phyloP scores from a whole-genome alignment of 345 rosid genomes.

The Arabis hirsuta region DNA sequence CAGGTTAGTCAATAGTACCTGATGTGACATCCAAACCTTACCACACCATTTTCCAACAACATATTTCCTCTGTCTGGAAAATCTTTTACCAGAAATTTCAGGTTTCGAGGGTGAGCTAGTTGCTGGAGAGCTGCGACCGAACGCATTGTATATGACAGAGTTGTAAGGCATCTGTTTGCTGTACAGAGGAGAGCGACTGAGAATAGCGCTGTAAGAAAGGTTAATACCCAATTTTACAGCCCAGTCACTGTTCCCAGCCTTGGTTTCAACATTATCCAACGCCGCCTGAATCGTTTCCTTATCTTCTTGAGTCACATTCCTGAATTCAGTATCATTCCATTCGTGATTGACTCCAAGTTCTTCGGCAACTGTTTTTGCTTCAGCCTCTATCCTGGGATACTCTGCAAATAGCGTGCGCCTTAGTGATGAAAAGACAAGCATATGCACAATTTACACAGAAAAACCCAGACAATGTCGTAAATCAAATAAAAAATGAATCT shows the following conservation, averaged over 20 bases:
- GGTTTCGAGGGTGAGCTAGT: slow-evolving; percentile 50
- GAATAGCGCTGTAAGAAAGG: slow-evolving; percentile 84
- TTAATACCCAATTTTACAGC: slow-evolving; percentile 86
- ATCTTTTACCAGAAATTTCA: slow-evolving; percentile 55
- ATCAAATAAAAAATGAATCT: neutral
- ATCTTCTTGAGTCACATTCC: slow-evolving; percentile 69
- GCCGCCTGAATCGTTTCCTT: slow-evolving; percentile 68
- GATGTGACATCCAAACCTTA: slow-evolving; percentile 97
- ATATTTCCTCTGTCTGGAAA: slow-evolving; percentile 66
- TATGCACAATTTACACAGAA: slow-evolving; percentile 12
- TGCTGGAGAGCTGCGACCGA: slow-evolving; percentile 72
- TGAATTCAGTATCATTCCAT: slow-evolving; percentile 68
- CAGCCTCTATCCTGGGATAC: slow-evolving; percentile 84
- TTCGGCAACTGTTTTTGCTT: slow-evolving; percentile 73
- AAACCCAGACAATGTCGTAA: neutral
- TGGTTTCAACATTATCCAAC: slow-evolving; percentile 77
- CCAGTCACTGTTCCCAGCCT: slow-evolving; percentile 90
- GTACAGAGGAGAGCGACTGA: slow-evolving; percentile 82
- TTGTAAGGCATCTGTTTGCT: slow-evolving; percentile 98
- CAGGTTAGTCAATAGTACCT: slow-evolving; percentile 46
- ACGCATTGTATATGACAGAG: slow-evolving; percentile 76
- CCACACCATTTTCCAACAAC: slow-evolving; percentile 99
- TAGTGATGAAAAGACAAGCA: slow-evolving; percentile 14
- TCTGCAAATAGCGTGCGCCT: slow-evolving; percentile 53
- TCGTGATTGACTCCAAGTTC: slow-evolving; percentile 65